These are phyloP conservation scores for Ganoderma lingzhi DNA, from an alignment of 1,284 basidiomycete species.

Conservation along the genomic window DNA sequence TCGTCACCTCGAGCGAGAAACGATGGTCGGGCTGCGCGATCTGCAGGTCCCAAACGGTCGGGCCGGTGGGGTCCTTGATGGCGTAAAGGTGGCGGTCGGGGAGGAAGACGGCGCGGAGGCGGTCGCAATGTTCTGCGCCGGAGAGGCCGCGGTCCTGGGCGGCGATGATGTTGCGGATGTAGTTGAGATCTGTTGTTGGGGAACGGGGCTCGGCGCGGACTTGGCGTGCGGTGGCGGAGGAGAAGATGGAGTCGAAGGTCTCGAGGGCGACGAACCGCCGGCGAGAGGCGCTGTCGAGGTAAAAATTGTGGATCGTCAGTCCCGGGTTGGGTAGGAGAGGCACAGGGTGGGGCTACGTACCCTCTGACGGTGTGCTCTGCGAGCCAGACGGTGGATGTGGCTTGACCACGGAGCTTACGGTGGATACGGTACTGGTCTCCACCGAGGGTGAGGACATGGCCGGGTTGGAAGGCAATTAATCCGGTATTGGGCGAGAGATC, in stretches of 20 bases:
- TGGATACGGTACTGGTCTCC: constrained; percentile 5
- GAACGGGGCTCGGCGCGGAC: neutral
- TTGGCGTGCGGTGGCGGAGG: neutral
- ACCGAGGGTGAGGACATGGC: constrained; percentile 1
- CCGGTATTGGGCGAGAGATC: neutral
- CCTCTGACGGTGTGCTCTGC: constrained; percentile 7
- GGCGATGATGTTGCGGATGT: constrained; percentile 4
- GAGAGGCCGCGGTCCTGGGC: neutral
- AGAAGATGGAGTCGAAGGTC: neutral
- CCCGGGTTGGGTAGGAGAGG: neutral
- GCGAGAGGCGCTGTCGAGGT: neutral
- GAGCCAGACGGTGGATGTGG: neutral
- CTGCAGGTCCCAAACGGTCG: constrained; percentile 15
- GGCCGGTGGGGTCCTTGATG: constrained; percentile 11
- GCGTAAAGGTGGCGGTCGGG: neutral
- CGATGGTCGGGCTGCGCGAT: neutral
- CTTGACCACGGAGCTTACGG: neutral
- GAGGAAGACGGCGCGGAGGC: constrained; percentile 2
- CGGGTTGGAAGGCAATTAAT: neutral
- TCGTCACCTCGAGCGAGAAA: constrained; percentile 15
- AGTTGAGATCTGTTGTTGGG: neutral
- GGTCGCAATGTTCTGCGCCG: neutral
- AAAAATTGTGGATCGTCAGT: no score
- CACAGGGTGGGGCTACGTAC: neutral
- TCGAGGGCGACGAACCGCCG: constrained; percentile 5